phyloP scores from a whole-genome alignment of 2,329 filamentous ascomycete species.

The Dichotomopilus funicola region DNA sequence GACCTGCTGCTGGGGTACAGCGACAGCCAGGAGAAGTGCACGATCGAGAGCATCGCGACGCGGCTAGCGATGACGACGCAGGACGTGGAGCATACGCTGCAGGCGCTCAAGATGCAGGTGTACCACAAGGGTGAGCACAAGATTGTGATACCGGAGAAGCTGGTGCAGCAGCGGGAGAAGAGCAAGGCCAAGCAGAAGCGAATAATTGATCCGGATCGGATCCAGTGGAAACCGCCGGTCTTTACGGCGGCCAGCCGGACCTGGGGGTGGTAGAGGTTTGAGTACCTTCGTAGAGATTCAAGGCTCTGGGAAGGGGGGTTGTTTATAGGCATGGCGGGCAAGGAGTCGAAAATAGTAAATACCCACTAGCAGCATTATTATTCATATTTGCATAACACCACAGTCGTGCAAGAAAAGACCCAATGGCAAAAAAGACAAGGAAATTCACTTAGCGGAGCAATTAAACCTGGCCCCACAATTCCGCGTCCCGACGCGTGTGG shows the following conservation, averaged over 20 bases:
- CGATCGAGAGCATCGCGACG: slow-evolving; percentile 76
- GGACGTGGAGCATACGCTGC: slow-evolving; percentile 90
- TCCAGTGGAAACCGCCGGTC: slow-evolving; percentile 94
- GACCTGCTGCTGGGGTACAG: slow-evolving; percentile 73
- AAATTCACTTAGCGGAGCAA: slow-evolving; percentile 13
- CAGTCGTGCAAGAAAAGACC: too few species aligned
- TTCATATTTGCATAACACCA: not conserved
- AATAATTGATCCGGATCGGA: slow-evolving; percentile 66
- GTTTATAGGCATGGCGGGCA: not conserved
- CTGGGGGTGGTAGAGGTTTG: slow-evolving; percentile 78
- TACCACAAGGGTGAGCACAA: slow-evolving; percentile 97
- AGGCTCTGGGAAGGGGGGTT: not conserved
- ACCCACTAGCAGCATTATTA: not conserved
- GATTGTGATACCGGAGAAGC: slow-evolving; percentile 80
- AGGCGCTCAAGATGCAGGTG: slow-evolving; percentile 89
- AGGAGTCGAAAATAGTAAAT: not conserved
- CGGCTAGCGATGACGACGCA: slow-evolving; percentile 91
- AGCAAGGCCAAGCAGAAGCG: slow-evolving; percentile 68
- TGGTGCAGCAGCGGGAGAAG: slow-evolving; percentile 74
- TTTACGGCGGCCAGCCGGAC: slow-evolving; percentile 86
- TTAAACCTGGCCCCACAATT: slow-evolving; percentile 18
- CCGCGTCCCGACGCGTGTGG: slow-evolving; percentile 13
- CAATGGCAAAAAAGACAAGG: not conserved
- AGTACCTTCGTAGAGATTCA: not conserved
- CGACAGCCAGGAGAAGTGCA: slow-evolving; percentile 63